These are phyloP conservation scores for Magnolia changhungtana DNA, from an alignment of 164 flowering plant genomes.

Conservation along the genomic window DNA sequence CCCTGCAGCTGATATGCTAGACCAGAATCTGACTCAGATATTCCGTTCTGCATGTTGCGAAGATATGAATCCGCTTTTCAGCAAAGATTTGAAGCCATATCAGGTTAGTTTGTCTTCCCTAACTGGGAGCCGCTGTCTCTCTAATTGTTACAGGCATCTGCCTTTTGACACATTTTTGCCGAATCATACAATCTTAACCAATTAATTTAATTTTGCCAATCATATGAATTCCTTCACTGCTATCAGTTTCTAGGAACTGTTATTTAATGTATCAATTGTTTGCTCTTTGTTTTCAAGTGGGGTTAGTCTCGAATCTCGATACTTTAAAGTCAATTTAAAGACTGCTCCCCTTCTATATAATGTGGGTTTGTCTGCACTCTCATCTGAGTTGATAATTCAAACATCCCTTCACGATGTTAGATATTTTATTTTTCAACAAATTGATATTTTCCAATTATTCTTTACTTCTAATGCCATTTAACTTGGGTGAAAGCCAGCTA, in stretches of 20 bases:
- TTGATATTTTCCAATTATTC: too few species aligned
- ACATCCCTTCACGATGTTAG: too few species aligned
- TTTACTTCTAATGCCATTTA: too few species aligned
- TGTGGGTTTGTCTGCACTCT: too few species aligned
- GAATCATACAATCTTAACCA: too few species aligned
- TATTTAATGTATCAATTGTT: not conserved
- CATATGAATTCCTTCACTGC: not conserved
- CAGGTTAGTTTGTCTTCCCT: slow-evolving; percentile 35
- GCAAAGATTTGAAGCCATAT: slow-evolving; percentile 43
- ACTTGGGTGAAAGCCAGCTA: too few species aligned
- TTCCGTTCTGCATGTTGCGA: slow-evolving; percentile 37
- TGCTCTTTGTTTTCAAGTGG: not conserved
- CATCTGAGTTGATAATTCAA: too few species aligned
- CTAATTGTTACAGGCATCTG: not conserved
- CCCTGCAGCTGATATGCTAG: slow-evolving; percentile 67
- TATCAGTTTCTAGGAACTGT: not conserved
- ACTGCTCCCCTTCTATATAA: too few species aligned
- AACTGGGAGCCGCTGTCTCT: not conserved
- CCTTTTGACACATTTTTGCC: not conserved
- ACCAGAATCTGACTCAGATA: slow-evolving; percentile 37
- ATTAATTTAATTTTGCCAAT: too few species aligned
- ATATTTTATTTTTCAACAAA: too few species aligned
- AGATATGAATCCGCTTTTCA: slow-evolving; percentile 11
- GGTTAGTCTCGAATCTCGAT: too few species aligned
- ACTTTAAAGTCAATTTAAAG: too few species aligned